Evolutionary conservation across 441 rosid species (phyloP).

Genomic region (Erysimum cheiri): DNA sequence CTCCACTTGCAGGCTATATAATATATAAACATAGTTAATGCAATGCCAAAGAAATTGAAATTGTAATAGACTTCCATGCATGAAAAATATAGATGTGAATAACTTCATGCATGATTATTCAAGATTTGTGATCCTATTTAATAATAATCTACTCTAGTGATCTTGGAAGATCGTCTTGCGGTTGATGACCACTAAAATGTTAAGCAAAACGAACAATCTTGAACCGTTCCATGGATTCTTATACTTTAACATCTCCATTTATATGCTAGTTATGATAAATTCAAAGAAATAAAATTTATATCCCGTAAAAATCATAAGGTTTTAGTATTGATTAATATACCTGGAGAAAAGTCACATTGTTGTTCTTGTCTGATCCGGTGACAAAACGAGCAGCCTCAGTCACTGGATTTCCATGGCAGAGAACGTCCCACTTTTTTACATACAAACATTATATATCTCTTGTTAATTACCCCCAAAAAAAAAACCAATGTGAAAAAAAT

Average conservation of each 20-base stretch:
- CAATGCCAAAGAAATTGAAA: not conserved
- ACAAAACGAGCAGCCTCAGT: constrained; percentile 53
- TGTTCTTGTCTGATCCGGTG: constrained; percentile 52
- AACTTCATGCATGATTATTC: not conserved
- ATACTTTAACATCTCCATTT: not conserved
- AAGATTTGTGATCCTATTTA: not conserved
- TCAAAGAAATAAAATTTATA: not conserved
- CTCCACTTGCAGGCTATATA: not conserved
- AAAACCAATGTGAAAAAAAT: not conserved
- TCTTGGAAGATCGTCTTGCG: not conserved
- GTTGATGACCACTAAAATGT: not conserved
- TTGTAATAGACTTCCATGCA: not conserved
- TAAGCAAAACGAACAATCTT: not conserved
- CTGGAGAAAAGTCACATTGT: constrained; percentile 53
- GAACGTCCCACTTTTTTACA: constrained; percentile 73
- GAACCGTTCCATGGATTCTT: not conserved
- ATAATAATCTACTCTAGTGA: not conserved
- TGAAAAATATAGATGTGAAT: not conserved
- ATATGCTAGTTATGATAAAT: not conserved
- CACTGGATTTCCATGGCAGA: constrained; percentile 52
- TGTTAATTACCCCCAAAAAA: not conserved
- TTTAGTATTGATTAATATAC: constrained; percentile 45
- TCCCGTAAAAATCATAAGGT: not conserved
- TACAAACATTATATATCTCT: not conserved
- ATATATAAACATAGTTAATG: not conserved